A percentile compares a stretch with the other conserved stretches of the same genome.
Conservation (phyloP, 2,329 filamentous ascomycete genomes). For the Exophiala calicioides region DNA sequence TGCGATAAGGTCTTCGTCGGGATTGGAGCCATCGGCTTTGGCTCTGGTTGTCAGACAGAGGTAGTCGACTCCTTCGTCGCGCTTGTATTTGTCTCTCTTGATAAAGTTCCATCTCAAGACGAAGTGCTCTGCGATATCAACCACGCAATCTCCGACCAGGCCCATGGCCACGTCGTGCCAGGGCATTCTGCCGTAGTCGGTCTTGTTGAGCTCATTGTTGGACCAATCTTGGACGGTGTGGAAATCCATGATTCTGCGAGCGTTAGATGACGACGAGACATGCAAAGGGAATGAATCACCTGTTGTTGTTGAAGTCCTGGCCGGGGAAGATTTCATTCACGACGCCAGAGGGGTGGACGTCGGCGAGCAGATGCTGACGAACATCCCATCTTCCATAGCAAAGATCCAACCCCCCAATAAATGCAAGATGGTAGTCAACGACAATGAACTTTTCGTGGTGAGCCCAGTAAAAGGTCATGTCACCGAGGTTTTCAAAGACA, state of each 20-base stretch:
- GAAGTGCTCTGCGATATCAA: slow-evolving; percentile 95
- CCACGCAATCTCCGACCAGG: slow-evolving; percentile 82
- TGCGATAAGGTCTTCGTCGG: slow-evolving; percentile 78
- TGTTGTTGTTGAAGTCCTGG: slow-evolving; percentile 97
- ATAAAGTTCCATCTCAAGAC: slow-evolving; percentile 93
- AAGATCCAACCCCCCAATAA: slow-evolving; percentile 90
- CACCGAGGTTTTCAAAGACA: slow-evolving; percentile 85
- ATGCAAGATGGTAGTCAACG: slow-evolving; percentile 85
- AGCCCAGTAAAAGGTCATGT: slow-evolving; percentile 98
- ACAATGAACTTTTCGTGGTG: slow-evolving; percentile 98
- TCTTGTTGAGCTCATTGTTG: slow-evolving; percentile 86
- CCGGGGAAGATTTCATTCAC: slow-evolving; percentile 86
- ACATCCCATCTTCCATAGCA: slow-evolving; percentile 96
- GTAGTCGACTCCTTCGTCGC: slow-evolving; percentile 81
- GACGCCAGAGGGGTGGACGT: slow-evolving; percentile 82
- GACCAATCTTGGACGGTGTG: slow-evolving; percentile 89
- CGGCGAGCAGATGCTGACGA: slow-evolving; percentile 79
- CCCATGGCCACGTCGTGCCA: slow-evolving; percentile 98
- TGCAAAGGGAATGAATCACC: slow-evolving; percentile 7
- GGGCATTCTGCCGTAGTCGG: slow-evolving; percentile 91
- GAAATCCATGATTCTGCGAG: slow-evolving; percentile 81
- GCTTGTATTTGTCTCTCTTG: slow-evolving; percentile 97
- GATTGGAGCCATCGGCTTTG: slow-evolving; percentile 50
- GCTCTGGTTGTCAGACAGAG: slow-evolving; percentile 74
- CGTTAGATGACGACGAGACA: background rate